These are phyloP conservation scores for Penicillium odoratum DNA, from an alignment of 495 filamentous ascomycete species.

Conservation along the genomic window DNA sequence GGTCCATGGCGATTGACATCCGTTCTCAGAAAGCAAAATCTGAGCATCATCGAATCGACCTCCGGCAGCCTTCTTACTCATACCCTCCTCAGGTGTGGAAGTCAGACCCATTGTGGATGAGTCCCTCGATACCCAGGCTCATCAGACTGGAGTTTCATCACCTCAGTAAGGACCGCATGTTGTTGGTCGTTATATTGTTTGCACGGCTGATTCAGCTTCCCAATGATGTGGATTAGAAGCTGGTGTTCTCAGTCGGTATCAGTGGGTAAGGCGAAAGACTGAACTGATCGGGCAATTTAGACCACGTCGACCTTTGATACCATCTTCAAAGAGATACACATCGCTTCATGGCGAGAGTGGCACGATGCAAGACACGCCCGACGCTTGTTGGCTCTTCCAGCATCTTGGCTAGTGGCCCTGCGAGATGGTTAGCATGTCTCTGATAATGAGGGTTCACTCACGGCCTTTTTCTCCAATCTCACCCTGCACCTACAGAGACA, in stretches of 20 bases:
- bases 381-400: not conserved
- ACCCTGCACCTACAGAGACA: not conserved
- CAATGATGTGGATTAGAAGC: not conserved
- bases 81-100: not conserved
- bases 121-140: not conserved
- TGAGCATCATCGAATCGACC: not conserved
- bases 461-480: not conserved
- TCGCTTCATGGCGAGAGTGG: not conserved
- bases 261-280: no score
- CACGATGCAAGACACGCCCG: no score
- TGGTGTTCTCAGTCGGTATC: not conserved
- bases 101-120: not conserved
- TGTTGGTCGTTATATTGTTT: not conserved
- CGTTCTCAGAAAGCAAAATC: not conserved
- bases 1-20: not conserved
- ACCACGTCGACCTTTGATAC: not conserved
- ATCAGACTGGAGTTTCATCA: not conserved
- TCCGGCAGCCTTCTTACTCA: not conserved
- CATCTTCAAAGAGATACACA: not conserved
- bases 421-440: conserved; percentile 5
- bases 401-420: conserved; percentile 1
- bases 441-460: not conserved
- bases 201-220: not conserved
- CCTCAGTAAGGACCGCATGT: not conserved
- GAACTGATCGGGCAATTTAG: no score